Conservation (phyloP, 2,329 filamentous ascomycete species). For the Botryotinia calthae region DNA sequence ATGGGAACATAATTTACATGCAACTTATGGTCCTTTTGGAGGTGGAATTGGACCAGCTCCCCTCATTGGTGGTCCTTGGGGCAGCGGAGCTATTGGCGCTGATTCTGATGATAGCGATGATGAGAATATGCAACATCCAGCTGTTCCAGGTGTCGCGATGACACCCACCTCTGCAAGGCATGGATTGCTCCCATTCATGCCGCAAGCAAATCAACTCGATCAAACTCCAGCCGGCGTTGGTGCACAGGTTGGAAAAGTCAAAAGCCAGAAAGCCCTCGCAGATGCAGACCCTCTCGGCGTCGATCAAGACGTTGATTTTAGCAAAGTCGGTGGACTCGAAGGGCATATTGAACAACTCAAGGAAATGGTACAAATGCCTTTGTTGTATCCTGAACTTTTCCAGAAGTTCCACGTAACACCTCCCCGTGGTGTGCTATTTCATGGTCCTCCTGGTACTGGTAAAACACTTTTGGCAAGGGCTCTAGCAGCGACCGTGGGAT, state of each 20-base stretch:
- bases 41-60: conserved; percentile 65
- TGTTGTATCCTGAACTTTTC: conserved; percentile 95
- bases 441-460: conserved; percentile 94
- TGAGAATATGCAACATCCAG: conserved; percentile 66
- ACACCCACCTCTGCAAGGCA: conserved; percentile 52
- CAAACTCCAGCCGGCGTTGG: conserved; percentile 59
- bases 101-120: conserved; percentile 98
- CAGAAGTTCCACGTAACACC: conserved; percentile 88
- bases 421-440: conserved; percentile 91
- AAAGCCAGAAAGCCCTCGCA: conserved; percentile 85
- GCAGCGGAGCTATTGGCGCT: conserved; percentile 69
- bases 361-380: conserved; percentile 94
- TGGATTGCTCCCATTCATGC: conserved; percentile 50
- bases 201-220: conserved; percentile 56
- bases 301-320: conserved; percentile 88
- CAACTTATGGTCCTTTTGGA: conserved; percentile 89
- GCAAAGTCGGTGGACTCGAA: conserved; percentile 86
- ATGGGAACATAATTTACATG: conserved; percentile 82
- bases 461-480: conserved; percentile 92
- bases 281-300: conserved; percentile 95
- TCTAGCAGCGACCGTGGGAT: conserved; percentile 84
- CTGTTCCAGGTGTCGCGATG: conserved; percentile 63
- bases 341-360: conserved; percentile 96
- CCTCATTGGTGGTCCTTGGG: conserved; percentile 63
- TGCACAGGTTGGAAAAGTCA: conserved; percentile 88